Evolutionary conservation across 768 basidiomycete species (phyloP).

Genomic region (Hirschioporus abietinus): DNA sequence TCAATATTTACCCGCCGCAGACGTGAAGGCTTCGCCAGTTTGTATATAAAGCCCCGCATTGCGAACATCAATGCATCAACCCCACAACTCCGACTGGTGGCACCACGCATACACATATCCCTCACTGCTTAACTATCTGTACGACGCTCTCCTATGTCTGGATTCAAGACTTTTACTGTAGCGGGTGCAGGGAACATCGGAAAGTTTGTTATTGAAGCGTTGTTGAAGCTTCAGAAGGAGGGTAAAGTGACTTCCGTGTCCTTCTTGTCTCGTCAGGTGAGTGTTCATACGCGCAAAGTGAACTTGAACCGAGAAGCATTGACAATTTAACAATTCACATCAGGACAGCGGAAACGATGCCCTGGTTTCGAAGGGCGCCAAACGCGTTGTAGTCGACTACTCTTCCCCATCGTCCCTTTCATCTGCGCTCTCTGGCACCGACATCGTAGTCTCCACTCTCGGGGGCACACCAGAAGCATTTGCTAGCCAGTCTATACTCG

Average conservation of each 20-base stretch:
- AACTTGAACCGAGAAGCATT: no score
- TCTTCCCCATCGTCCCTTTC: conserved; percentile 9
- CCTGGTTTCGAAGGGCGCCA: conserved; percentile 10
- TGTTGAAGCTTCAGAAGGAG: conserved; percentile 5
- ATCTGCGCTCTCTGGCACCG: conserved; percentile 8
- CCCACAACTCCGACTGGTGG: neutral
- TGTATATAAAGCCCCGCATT: neutral
- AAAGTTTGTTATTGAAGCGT: conserved; percentile 5
- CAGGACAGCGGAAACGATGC: neutral
- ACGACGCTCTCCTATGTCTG: neutral
- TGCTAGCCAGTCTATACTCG: conserved; percentile 14
- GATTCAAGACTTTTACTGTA: conserved; percentile 9
- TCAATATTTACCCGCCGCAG: neutral
- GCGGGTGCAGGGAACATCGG: conserved; percentile 11
- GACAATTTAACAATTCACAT: no score
- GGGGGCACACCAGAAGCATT: neutral
- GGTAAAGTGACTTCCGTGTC: conserved; percentile 1
- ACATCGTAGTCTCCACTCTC: conserved; percentile 15
- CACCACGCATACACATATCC: neutral
- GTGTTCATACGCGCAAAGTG: neutral
- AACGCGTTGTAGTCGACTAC: conserved; percentile 13
- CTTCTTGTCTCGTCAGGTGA: neutral
- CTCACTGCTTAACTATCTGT: no score
- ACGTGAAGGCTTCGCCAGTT: neutral
- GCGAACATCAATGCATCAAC: no score